Conservation (phyloP, 495 filamentous ascomycete species). For the Neurospora sp. region DNA sequence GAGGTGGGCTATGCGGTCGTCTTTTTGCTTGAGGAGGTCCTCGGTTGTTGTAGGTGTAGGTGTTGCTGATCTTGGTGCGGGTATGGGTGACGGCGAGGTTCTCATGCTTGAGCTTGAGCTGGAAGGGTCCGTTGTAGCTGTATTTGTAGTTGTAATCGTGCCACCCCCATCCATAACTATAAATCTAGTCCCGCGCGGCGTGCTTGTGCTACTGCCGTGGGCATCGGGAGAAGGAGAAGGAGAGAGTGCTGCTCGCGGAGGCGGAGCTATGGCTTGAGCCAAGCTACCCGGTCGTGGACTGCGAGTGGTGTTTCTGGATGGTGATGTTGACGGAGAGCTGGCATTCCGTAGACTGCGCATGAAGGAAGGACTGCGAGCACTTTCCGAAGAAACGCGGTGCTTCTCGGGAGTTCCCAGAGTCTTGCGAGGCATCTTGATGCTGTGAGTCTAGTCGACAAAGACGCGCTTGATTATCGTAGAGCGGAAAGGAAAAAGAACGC, state of each 20-base stretch:
- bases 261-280: background rate
- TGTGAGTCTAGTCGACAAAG: background rate
- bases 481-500: background rate
- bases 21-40: constrained; percentile 25
- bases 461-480: background rate
- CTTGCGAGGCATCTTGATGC: background rate
- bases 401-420: background rate
- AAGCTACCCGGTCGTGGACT: background rate
- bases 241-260: background rate
- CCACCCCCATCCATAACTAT: background rate
- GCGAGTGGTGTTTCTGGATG: background rate
- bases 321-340: background rate
- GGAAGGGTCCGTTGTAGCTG: background rate
- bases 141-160: background rate
- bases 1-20: constrained; percentile 34
- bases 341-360: background rate
- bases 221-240: background rate
- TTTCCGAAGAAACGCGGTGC: background rate
- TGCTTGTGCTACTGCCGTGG: background rate
- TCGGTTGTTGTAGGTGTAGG: constrained; percentile 5
- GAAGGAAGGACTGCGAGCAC: background rate
- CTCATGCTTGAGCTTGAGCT: background rate
- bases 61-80: background rate
- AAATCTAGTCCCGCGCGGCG: background rate
- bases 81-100: background rate